Evolutionary conservation across 2,329 filamentous ascomycete species (phyloP).

Genomic region (Arthrobotrys entomopaga): DNA sequence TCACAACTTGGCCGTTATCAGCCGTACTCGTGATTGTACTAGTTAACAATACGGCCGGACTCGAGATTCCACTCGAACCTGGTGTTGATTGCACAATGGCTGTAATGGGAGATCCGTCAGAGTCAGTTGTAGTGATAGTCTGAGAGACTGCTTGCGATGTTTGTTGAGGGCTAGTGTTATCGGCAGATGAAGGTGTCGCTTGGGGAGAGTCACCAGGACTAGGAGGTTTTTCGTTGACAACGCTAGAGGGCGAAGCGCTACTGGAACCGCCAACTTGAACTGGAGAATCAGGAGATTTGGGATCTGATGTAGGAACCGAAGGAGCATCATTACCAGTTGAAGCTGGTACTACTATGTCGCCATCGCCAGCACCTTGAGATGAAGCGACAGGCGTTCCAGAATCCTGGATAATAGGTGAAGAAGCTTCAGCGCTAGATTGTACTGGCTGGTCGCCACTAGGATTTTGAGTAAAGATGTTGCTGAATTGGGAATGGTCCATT

Average conservation of each 20-base stretch:
- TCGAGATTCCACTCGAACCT: neutral
- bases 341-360: neutral
- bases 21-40: neutral
- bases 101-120: conserved; percentile 17
- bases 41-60: neutral
- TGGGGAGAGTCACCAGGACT: neutral
- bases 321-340: neutral
- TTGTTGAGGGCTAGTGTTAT: neutral
- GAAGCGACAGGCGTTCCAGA: neutral
- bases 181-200: neutral
- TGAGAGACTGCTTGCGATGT: neutral
- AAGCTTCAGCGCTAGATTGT: no score
- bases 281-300: neutral
- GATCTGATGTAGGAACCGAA: neutral
- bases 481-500: conserved; percentile 30
- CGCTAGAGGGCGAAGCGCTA: neutral
- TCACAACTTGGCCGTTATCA: neutral
- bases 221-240: neutral
- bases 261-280: neutral
- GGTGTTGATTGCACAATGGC: neutral
- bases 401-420: no score
- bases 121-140: conserved; percentile 11
- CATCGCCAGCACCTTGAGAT: neutral
- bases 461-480: conserved; percentile 7
- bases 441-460: no score